phyloP scores from a whole-genome alignment of 768 basidiomycete genomes.

The Galerina sulciceps region DNA sequence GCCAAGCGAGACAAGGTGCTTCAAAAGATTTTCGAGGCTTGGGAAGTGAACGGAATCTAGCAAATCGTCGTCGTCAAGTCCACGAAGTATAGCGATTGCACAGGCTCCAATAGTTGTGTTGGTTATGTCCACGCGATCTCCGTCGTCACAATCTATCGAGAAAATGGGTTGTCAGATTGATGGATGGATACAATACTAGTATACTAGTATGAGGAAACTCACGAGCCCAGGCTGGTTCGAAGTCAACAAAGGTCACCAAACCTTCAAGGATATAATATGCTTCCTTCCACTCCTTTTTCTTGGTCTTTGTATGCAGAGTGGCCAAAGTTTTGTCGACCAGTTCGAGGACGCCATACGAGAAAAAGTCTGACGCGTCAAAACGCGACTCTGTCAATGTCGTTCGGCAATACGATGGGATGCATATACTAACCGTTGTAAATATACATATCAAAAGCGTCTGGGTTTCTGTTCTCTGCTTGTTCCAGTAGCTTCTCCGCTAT shows the following conservation, averaged over 20 bases:
- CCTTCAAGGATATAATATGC: slow-evolving; percentile 37
- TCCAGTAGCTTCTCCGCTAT: slow-evolving; percentile 30
- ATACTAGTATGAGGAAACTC: slow-evolving; percentile 10
- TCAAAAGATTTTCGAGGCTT: slow-evolving; percentile 36
- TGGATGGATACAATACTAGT: no score
- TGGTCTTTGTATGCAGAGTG: slow-evolving; percentile 33
- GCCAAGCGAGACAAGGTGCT: slow-evolving; percentile 29
- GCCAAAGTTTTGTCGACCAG: slow-evolving; percentile 36
- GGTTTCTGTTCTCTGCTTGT: slow-evolving; percentile 34
- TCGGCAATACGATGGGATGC: background rate
- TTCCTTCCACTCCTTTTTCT: slow-evolving; percentile 36
- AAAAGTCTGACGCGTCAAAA: slow-evolving; percentile 31
- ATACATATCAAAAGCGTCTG: slow-evolving; percentile 37
- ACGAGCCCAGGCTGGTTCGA: slow-evolving; percentile 36
- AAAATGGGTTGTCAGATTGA: no score
- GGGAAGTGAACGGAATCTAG: slow-evolving; percentile 35
- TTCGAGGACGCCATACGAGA: slow-evolving; percentile 34
- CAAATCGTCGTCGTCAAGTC: slow-evolving; percentile 30
- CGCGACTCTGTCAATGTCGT: no score
- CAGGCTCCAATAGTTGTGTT: slow-evolving; percentile 38
- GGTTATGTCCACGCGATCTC: slow-evolving; percentile 31
- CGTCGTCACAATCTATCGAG: slow-evolving; percentile 36
- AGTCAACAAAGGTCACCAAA: slow-evolving; percentile 34
- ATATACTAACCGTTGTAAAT: slow-evolving; percentile 36
- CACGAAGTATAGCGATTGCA: slow-evolving; percentile 35